Evolutionary conservation across 2,329 filamentous ascomycete genomes (phyloP), one percentile per base, ranked within the genome.

Genomic region (Diaporthe sp.): DNA sequence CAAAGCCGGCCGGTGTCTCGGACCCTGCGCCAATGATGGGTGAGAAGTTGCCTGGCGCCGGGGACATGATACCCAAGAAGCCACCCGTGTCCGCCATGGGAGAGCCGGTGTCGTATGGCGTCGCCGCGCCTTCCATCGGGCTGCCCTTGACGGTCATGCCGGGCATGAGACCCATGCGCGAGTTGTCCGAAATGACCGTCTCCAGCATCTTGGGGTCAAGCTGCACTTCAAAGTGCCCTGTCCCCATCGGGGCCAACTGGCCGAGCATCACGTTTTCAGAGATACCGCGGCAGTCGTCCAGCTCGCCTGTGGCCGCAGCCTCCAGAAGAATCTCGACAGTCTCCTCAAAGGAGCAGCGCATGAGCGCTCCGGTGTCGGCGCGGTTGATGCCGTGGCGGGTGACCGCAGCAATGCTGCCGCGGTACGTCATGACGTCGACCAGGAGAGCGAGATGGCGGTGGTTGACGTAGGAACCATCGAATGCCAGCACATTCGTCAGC

Each of bases 261-360:
- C 97, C 97, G 77, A 99, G 91, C 91, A 99, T 99, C 83, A 99
- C 93, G 87, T 99, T 99, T 87, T 99, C 97, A 22, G 97, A 98
- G 70, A 99, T 96, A 89, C 97, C 97, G 76, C 95, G 94, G 87
- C 97, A 99, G 85, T 99, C 97, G 82, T 99, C 97, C 44, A 99
- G 90, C 85, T 99, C 97, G 83, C 97, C 97, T 70, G 95, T 95
- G 22, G 95, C 95, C 34, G 97, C 97, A 77, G 97, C 97, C 83
- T 99, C 97, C 28, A 99, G 92, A 72, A 99, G 88, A 88, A 99
- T 99, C 83, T 99, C 97, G 55, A 99, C 97, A 0, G 97, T 99
- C 85, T 99, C 97, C 86, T 99, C 97, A 86, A 99, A 99, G 2
- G 97, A 99, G 89, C 97, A 99, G 84, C 97, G 94, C 97, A 99